phyloP scores from a whole-genome alignment of 1,284 basidiomycete species.

The Austroboletus novae-zelandiae region DNA sequence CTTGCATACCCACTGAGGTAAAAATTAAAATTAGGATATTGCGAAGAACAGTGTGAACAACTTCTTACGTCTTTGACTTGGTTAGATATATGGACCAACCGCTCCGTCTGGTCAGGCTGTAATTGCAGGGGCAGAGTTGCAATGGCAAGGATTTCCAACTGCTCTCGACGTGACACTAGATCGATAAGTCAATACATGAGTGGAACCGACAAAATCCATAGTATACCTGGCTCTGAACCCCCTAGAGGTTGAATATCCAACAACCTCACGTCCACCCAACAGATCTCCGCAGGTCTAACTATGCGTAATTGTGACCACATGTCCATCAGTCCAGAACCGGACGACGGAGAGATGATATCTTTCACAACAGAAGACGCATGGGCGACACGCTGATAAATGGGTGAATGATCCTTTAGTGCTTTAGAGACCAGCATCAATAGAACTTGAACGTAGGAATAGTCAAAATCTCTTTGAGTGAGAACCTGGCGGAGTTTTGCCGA shows the following conservation, averaged over 20 bases:
- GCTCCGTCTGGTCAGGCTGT: constrained; percentile 4
- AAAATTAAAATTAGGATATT: constrained; percentile 7
- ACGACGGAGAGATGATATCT: constrained; percentile 45
- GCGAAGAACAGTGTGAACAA: neutral
- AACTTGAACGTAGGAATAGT: constrained; percentile 51
- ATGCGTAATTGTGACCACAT: constrained; percentile 51
- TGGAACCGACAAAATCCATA: neutral
- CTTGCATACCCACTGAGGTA: constrained; percentile 17
- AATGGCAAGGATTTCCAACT: constrained; percentile 24
- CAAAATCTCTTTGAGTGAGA: constrained; percentile 30
- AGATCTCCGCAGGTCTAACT: constrained; percentile 11
- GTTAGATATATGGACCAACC: constrained; percentile 15
- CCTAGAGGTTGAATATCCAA: constrained; percentile 9
- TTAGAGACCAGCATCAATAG: constrained; percentile 42
- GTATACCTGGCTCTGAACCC: constrained; percentile 12
- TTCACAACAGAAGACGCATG: constrained; percentile 36
- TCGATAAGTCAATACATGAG: neutral
- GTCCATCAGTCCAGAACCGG: constrained; percentile 54
- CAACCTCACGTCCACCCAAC: constrained; percentile 18
- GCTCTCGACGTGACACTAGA: constrained; percentile 25
- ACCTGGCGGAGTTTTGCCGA: constrained; percentile 35
- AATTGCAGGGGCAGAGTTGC: constrained; percentile 22
- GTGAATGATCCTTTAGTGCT: constrained; percentile 34
- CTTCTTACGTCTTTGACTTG: constrained; percentile 24
- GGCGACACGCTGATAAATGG: constrained; percentile 33